phyloP scores from a whole-genome alignment of 768 basidiomycete species.

The Lactifluus echinatus region DNA sequence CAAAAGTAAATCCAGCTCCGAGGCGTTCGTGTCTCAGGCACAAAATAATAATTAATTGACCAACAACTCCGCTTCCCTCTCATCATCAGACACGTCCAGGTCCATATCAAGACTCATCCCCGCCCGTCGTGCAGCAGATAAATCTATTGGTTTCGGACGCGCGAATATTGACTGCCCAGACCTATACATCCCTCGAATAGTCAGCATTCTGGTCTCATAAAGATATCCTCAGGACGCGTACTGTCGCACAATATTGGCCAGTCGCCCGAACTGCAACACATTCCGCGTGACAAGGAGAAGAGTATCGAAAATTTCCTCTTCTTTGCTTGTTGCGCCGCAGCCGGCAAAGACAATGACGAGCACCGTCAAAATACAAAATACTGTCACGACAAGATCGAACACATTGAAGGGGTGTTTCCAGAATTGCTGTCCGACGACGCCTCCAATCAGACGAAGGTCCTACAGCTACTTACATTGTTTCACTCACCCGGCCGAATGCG shows the following conservation, averaged over 20 bases:
- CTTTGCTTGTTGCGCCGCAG: conserved; percentile 74
- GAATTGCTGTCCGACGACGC: conserved; percentile 61
- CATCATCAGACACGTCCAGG: conserved; percentile 52
- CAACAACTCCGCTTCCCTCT: too few relatives aligned
- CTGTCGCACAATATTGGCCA: conserved; percentile 93
- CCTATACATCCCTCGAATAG: conserved; percentile 30
- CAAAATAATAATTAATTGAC: too few relatives aligned
- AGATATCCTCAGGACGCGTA: conserved; percentile 34
- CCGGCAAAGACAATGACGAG: conserved; percentile 83
- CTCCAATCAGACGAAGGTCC: background rate
- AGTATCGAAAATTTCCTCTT: conserved; percentile 92
- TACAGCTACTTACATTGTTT: background rate
- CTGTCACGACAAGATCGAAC: conserved; percentile 79
- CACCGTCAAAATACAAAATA: conserved; percentile 84
- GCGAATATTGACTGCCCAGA: conserved; percentile 87
- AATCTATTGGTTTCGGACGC: conserved; percentile 78
- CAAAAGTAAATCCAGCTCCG: background rate
- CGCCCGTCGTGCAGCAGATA: conserved; percentile 58
- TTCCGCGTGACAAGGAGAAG: conserved; percentile 87
- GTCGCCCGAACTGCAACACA: conserved; percentile 82
- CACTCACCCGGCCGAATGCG: conserved; percentile 83
- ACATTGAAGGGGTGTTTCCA: conserved; percentile 92
- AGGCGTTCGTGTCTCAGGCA: too few relatives aligned
- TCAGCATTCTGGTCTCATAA: conserved; percentile 1
- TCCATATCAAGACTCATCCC: conserved; percentile 67